These are phyloP conservation scores for Vachellia collinsii DNA, from an alignment of 306 rosid species.

Conservation along the genomic window DNA sequence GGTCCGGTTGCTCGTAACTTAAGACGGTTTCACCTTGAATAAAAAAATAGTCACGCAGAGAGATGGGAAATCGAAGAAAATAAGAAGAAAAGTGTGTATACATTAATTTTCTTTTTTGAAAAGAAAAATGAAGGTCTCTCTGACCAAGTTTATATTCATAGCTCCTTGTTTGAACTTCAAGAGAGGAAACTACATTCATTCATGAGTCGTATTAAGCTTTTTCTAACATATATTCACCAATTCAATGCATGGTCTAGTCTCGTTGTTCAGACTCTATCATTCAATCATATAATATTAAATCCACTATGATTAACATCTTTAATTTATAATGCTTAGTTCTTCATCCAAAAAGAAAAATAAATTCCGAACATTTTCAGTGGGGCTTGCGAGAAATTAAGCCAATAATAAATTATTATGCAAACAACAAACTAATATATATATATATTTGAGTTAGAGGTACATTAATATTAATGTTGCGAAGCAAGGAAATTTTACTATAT, in stretches of 20 bases:
- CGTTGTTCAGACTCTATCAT: conserved; percentile 32
- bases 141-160: background rate
- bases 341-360: too few relatives aligned
- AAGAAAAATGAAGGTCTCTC: background rate
- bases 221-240: background rate
- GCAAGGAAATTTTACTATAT: background rate
- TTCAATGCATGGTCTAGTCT: conserved; percentile 26
- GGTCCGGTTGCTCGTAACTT: background rate
- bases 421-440: background rate
- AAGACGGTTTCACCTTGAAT: background rate
- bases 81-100: background rate
- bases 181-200: background rate
- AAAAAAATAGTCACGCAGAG: background rate
- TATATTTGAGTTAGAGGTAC: background rate
- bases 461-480: background rate
- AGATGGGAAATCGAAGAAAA: background rate
- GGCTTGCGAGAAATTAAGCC: conserved; percentile 3
- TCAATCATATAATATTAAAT: background rate
- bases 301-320: background rate
- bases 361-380: conserved; percentile 19
- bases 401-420: background rate
- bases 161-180: background rate
- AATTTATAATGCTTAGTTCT: too few relatives aligned
- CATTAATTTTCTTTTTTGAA: background rate
- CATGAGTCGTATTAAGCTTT: background rate